Percentiles rank a stretch among this genome's conserved stretches.
phyloP scores from a whole-genome alignment of 2,329 filamentous ascomycete species.

The Paecilomyces formosus region DNA sequence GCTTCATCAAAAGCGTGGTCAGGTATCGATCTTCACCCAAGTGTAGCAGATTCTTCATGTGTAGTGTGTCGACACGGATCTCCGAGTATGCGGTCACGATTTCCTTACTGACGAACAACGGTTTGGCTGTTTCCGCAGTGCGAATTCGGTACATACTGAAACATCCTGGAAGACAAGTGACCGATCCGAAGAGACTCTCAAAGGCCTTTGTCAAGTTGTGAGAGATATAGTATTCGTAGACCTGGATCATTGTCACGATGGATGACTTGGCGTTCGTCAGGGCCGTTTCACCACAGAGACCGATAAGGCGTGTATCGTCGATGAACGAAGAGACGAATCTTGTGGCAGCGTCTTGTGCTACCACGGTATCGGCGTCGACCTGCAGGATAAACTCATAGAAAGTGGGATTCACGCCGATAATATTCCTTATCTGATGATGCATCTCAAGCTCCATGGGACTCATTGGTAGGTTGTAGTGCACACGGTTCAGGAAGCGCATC shows the following conservation, averaged over 20 bases:
- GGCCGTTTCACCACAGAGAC: conserved; percentile 87
- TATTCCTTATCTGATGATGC: conserved; percentile 97
- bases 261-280: conserved; percentile 89
- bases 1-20: conserved; percentile 88
- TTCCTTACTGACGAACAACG: conserved; percentile 89
- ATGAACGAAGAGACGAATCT: conserved; percentile 89
- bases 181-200: conserved; percentile 91
- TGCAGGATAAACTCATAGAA: conserved; percentile 97
- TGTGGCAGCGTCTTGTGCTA: conserved; percentile 80
- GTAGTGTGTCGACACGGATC: conserved; percentile 92
- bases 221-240: conserved; percentile 99
- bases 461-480: conserved; percentile 97
- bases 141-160: conserved; percentile 99
- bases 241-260: conserved; percentile 97
- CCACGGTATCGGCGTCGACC: conserved; percentile 95
- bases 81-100: conserved; percentile 81
- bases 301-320: conserved; percentile 87
- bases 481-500: conserved; percentile 98
- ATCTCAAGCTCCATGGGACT: conserved; percentile 94
- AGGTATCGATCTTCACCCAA: conserved; percentile 96
- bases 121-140: conserved; percentile 88
- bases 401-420: conserved; percentile 95
- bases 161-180: conserved; percentile 96
- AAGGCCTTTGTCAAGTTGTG: conserved; percentile 97
- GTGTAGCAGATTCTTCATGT: conserved; percentile 97